Evolutionary conservation across 2,329 filamentous ascomycete genomes (phyloP).

Genomic region (Fusarium aywerte): DNA sequence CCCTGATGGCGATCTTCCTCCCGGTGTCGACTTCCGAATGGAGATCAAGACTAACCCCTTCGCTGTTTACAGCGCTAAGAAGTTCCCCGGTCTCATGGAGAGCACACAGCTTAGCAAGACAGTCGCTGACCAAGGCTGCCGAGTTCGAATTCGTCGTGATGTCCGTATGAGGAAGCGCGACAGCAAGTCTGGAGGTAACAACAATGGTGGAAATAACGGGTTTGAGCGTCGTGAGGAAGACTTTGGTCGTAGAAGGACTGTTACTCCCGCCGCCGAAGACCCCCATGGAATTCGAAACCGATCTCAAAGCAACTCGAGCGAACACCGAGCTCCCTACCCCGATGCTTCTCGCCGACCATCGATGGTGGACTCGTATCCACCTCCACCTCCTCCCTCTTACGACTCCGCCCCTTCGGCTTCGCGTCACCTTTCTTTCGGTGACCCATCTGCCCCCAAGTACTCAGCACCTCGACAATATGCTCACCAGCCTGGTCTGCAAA

Average conservation of each 20-base stretch:
- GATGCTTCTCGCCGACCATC: slow-evolving; percentile 60
- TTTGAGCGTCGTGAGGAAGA: slow-evolving; percentile 73
- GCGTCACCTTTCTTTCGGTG: slow-evolving; percentile 52
- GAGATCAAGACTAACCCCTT: slow-evolving; percentile 91
- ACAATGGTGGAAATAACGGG: slow-evolving; percentile 52
- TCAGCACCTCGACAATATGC: slow-evolving; percentile 52
- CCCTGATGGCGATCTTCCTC: slow-evolving; percentile 58
- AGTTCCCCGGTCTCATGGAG: slow-evolving; percentile 92
- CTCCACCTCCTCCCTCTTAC: slow-evolving; percentile 51
- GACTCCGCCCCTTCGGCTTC: slow-evolving; percentile 47
- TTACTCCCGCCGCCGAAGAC: slow-evolving; percentile 51
- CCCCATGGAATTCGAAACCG: slow-evolving; percentile 59
- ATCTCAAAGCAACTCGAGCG: slow-evolving; percentile 69
- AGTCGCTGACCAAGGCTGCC: slow-evolving; percentile 95
- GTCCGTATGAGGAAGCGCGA: slow-evolving; percentile 90
- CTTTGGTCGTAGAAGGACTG: slow-evolving; percentile 56
- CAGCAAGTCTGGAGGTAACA: slow-evolving; percentile 66
- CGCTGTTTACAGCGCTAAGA: slow-evolving; percentile 94
- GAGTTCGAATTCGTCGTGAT: slow-evolving; percentile 93
- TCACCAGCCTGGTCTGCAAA: slow-evolving; percentile 50
- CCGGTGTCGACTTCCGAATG: slow-evolving; percentile 80
- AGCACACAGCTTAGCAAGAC: slow-evolving; percentile 89
- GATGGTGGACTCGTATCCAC: slow-evolving; percentile 58
- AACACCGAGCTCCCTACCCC: slow-evolving; percentile 57
- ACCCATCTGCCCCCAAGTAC: slow-evolving; percentile 50